phyloP scores from a whole-genome alignment of 805 yeast species.

The Dipodascopsis tothii region DNA sequence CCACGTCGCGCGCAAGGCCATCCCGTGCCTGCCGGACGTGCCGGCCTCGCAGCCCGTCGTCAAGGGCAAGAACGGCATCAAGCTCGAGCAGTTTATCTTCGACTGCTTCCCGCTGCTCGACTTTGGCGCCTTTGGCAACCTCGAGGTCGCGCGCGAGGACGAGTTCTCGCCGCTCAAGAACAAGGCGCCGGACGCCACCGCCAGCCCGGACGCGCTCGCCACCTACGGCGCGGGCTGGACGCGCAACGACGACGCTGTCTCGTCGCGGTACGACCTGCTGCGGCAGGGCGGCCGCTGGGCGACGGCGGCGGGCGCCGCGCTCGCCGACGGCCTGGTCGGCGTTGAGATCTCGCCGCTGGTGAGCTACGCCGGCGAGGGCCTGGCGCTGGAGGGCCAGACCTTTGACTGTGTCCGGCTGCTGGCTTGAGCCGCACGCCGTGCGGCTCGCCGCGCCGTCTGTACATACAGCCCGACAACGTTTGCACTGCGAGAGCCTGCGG shows the following conservation, averaged over 20 bases:
- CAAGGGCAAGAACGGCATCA: slow-evolving; percentile 82
- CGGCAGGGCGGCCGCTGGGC: slow-evolving; percentile 71
- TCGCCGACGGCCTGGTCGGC: slow-evolving; percentile 33
- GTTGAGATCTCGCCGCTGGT: slow-evolving; percentile 75
- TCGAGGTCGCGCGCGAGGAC: slow-evolving; percentile 76
- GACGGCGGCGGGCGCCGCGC: slow-evolving; percentile 50
- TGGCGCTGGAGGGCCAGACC: slow-evolving; percentile 46
- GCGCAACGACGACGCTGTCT: slow-evolving; percentile 71
- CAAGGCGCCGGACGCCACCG: slow-evolving; percentile 78
- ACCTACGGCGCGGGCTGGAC: slow-evolving; percentile 20
- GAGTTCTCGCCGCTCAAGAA: slow-evolving; percentile 95
- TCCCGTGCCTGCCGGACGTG: slow-evolving; percentile 51
- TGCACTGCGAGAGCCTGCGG: too few relatives aligned
- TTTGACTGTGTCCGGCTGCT: slow-evolving; percentile 25
- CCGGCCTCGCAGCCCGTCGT: slow-evolving; percentile 41
- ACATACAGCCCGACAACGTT: too few relatives aligned
- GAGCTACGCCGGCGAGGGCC: slow-evolving; percentile 68
- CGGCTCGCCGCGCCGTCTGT: too few relatives aligned
- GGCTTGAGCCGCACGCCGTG: too few relatives aligned
- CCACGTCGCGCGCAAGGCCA: slow-evolving; percentile 90
- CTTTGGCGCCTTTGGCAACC: slow-evolving; percentile 69
- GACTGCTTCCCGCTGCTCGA: slow-evolving; percentile 83
- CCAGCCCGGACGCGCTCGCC: too few relatives aligned
- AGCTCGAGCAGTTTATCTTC: slow-evolving; percentile 92
- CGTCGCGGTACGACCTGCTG: slow-evolving; percentile 62